Percentiles rank a stretch among this genome's conserved stretches.
phyloP scores from a whole-genome alignment of 768 basidiomycete species.

The Mycena maculata region DNA sequence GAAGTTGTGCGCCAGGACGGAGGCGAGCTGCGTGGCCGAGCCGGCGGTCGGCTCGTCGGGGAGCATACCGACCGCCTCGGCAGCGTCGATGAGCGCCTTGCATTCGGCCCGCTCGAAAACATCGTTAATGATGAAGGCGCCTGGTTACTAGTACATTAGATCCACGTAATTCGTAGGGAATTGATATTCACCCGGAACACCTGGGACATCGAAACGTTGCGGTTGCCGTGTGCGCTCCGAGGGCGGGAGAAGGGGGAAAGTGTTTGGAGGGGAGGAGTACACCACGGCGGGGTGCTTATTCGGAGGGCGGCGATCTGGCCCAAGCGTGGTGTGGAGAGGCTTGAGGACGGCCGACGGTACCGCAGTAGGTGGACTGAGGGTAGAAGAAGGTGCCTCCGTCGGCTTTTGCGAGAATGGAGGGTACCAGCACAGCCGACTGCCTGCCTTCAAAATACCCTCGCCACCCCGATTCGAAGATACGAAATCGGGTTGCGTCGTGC shows the following conservation, averaged over 20 bases:
- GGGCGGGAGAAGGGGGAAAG: conserved; percentile 45
- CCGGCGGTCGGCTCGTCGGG: conserved; percentile 63
- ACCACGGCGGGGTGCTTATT: conserved; percentile 65
- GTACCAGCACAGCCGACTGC: conserved; percentile 48
- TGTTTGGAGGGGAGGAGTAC: conserved; percentile 53
- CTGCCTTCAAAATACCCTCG: conserved; percentile 41
- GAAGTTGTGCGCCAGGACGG: conserved; percentile 61
- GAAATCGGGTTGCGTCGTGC: conserved; percentile 55
- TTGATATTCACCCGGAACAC: conserved; percentile 46
- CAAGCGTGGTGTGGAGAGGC: conserved; percentile 53
- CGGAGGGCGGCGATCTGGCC: conserved; percentile 62
- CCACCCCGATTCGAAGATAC: conserved; percentile 36
- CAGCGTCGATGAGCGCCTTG: conserved; percentile 54
- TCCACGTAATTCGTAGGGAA: not conserved
- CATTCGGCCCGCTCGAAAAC: conserved; percentile 60
- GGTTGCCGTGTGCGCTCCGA: conserved; percentile 42
- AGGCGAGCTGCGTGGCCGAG: conserved; percentile 56
- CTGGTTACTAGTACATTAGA: conserved; percentile 31
- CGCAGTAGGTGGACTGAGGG: conserved; percentile 29
- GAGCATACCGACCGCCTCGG: conserved; percentile 60
- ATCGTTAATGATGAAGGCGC: conserved; percentile 60
- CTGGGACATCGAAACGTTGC: conserved; percentile 52
- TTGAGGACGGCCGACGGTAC: conserved; percentile 37
- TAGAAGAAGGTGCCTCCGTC: conserved; percentile 14
- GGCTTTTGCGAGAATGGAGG: conserved; percentile 46